Evolutionary conservation across 2,329 filamentous ascomycete species (phyloP), one percentile per base, ranked within the genome.

Genomic region (Fusarium coffeatum): DNA sequence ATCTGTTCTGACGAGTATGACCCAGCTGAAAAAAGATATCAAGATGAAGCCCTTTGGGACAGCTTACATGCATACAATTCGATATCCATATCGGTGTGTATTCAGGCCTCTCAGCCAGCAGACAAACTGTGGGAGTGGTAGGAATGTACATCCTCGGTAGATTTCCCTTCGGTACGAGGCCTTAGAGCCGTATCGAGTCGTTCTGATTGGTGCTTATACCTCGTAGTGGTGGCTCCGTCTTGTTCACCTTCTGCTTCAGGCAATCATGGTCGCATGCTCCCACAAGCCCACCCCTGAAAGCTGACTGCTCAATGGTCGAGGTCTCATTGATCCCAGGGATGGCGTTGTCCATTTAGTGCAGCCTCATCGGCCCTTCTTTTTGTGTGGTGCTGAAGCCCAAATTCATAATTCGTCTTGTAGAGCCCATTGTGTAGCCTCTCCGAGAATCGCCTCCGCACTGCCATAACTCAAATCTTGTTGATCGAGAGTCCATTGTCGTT

Each of bases 171-270:
- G 43, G 67, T 63, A 62, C 72, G 66, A 67, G 59, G 49, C 41
- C 43, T 59, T 55, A 71, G 68, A 74, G 69, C 64, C 64, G 55
- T 77, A 77, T 76, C 74, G 69, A 68, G 59, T 32, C 59, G 48
- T 27, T 48, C 20, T 79, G 76, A 79, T 79, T 79, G 78, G 78
- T 69, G 75, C 68, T 66, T 61, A 47, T 66, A 58, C 53, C 70
- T 64, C 70, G 69, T 68, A 70, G 69, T 74, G 76, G 77, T 78
- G 77, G 72, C 73, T 75, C 72, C 69, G 66, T 62, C 61, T 68
- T 75, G 74, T 76, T 71, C 76, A 80, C 78, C 78, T 80, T 80
- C 78, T 80, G 59, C 68, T 79, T 79, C 70, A 71, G 78, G 78
- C 66, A 67, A 65, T 42, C 59, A 73, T 68, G 73, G 78, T 79